Conservation (phyloP, 805 yeast species). For the Naumovozyma castellii region DNA sequence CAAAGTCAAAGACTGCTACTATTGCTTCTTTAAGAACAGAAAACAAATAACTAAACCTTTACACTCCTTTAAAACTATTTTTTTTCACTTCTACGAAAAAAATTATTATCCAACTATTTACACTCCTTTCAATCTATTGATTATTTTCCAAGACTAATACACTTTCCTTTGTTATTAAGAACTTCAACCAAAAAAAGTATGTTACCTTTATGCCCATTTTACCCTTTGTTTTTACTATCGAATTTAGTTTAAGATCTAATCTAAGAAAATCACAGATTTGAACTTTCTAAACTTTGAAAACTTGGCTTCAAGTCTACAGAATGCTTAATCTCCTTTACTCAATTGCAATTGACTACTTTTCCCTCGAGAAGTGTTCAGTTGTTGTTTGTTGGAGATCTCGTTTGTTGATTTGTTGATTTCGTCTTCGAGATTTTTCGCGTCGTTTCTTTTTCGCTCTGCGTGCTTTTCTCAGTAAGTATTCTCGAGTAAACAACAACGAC, state of each 20-base stretch:
- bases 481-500: no score
- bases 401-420: no score
- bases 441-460: no score
- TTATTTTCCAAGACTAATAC: neutral
- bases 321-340: neutral
- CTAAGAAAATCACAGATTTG: no score
- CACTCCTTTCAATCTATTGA: slow-evolving; percentile 2
- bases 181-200: neutral
- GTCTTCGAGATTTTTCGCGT: no score
- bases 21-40: neutral
- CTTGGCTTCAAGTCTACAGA: neutral
- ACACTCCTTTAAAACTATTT: neutral
- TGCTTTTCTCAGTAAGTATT: no score
- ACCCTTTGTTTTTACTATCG: neutral
- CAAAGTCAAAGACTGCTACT: neutral
- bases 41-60: neutral
- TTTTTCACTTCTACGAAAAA: neutral
- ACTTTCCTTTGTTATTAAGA: neutral
- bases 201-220: neutral
- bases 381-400: no score
- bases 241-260: no score
- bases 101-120: slow-evolving; percentile 3
- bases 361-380: no score
- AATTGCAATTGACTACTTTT: neutral
- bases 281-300: neutral